Percentiles rank a stretch among this genome's conserved stretches.
Evolutionary conservation across 495 filamentous ascomycete species (phyloP).

Genomic region (Talaromyces ruber): DNA sequence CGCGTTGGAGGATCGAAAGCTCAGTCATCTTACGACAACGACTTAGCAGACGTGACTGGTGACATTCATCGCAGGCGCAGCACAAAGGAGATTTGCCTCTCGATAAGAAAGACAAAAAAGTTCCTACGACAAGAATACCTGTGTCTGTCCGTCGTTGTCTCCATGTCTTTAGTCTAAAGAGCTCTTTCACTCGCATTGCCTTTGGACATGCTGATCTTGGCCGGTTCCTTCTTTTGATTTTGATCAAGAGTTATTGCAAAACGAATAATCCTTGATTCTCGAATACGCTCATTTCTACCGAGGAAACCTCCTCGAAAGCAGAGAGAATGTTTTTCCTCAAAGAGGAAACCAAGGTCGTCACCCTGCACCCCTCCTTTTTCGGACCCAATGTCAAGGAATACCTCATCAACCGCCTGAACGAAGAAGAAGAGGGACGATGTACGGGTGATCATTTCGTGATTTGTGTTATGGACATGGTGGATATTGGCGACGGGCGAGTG

Average conservation of each 20-base stretch:
- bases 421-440: slow-evolving; percentile 89
- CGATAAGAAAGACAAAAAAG: neutral
- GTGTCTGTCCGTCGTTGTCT: neutral
- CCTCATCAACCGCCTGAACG: slow-evolving; percentile 74
- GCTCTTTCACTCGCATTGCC: neutral
- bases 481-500: slow-evolving; percentile 86
- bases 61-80: neutral
- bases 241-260: neutral
- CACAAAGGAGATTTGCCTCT: neutral
- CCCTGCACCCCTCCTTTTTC: slow-evolving; percentile 94
- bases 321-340: slow-evolving; percentile 92
- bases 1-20: neutral
- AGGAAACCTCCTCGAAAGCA: neutral
- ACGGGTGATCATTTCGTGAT: slow-evolving; percentile 93
- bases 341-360: slow-evolving; percentile 85
- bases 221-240: neutral
- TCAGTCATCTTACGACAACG: neutral
- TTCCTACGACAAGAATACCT: neutral
- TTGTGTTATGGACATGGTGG: slow-evolving; percentile 87
- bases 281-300: neutral
- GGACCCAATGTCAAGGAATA: slow-evolving; percentile 83
- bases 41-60: neutral
- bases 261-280: neutral
- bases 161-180: neutral
- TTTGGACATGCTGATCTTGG: neutral